Evolutionary conservation across 805 yeast species (phyloP).

Genomic region (Lipomyces yamanashiensis): DNA sequence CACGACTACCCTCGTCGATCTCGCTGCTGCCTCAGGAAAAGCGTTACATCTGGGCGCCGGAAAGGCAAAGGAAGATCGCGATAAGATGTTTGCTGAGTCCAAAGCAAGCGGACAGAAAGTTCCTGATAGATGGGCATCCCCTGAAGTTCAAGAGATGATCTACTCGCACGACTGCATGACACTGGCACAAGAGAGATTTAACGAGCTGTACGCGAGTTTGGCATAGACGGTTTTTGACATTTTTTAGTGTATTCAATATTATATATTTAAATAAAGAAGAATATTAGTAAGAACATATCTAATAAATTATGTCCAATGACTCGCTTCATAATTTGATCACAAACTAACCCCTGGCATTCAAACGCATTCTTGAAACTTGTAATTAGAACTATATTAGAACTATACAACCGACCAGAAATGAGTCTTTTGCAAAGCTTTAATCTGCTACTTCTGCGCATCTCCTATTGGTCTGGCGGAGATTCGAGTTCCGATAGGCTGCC

Average conservation of each 20-base stretch:
- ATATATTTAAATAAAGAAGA: neutral
- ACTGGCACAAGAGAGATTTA: neutral
- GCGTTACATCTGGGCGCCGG: slow-evolving; percentile 5
- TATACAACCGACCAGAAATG: too few species aligned
- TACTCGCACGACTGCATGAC: slow-evolving; percentile 5
- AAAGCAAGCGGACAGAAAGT: neutral
- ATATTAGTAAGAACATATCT: too few species aligned
- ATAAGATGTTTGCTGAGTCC: neutral
- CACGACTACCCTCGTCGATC: neutral
- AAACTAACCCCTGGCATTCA: too few species aligned
- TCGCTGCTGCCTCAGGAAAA: neutral
- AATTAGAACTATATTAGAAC: too few species aligned
- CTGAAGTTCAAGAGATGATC: slow-evolving; percentile 2
- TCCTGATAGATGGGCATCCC: slow-evolving; percentile 2
- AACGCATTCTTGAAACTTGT: too few species aligned
- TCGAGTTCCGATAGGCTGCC: neutral
- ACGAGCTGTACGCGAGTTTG: neutral
- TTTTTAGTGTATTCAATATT: too few species aligned
- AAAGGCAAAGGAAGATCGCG: slow-evolving; percentile 2
- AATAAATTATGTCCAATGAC: neutral
- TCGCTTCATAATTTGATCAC: too few species aligned
- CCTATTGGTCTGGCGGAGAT: neutral
- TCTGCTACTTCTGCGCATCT: neutral
- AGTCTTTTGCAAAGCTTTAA: too few species aligned
- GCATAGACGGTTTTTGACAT: neutral